A percentile compares a stretch with the other conserved stretches of the same genome.
These are phyloP conservation scores for Rheum nobile DNA, from an alignment of 148 eudicot species.

Conservation along the genomic window DNA sequence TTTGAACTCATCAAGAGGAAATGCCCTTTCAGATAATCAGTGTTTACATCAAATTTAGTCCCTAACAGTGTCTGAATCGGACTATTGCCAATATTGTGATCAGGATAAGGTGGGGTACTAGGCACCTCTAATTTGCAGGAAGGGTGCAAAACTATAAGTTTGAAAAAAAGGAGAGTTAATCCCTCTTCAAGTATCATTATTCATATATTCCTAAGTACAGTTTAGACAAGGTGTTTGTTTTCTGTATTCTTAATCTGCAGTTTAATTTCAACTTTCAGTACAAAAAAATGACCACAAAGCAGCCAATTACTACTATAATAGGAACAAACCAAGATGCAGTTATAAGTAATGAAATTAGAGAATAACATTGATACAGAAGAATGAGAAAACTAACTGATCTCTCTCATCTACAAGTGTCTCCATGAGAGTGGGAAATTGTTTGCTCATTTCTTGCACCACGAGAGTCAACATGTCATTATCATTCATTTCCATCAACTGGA, in stretches of 20 bases:
- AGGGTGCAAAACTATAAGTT: not conserved
- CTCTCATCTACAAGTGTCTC: slow-evolving; percentile 93
- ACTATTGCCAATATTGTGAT: too few relatives aligned
- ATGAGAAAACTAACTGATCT: slow-evolving; percentile 59
- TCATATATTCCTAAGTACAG: not conserved
- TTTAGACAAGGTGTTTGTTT: not conserved
- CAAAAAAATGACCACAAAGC: not conserved
- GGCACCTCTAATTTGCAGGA: not conserved
- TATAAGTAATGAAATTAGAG: not conserved
- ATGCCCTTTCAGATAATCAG: not conserved
- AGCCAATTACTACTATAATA: not conserved
- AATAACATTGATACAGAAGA: not conserved
- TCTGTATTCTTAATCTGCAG: not conserved
- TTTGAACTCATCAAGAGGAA: not conserved
- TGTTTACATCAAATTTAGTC: not conserved
- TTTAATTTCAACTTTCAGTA: not conserved
- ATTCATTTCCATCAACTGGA: slow-evolving; percentile 82
- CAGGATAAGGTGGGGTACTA: too few relatives aligned
- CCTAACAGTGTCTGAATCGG: not conserved
- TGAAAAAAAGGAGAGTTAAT: not conserved
- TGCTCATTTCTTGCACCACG: slow-evolving; percentile 94
- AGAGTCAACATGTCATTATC: slow-evolving; percentile 93
- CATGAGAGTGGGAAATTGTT: slow-evolving; percentile 80
- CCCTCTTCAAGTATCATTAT: not conserved
- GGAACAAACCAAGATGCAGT: not conserved